Evolutionary conservation across 2,329 filamentous ascomycete species (phyloP).

Genomic region (Mollisiaceae sp.): DNA sequence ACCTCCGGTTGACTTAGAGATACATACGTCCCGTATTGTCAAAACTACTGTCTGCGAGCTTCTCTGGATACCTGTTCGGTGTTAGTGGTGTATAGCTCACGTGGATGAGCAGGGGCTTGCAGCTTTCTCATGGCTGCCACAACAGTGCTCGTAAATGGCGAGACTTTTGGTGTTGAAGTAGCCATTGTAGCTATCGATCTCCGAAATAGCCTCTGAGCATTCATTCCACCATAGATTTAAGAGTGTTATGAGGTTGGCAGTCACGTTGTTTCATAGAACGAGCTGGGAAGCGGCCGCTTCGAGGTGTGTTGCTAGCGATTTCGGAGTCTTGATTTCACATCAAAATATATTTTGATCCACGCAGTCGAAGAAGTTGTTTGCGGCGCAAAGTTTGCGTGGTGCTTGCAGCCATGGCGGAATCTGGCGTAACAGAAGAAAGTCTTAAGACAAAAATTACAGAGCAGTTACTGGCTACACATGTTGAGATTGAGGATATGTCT

Average conservation of each 20-base stretch:
- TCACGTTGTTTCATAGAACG: background rate
- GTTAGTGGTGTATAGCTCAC: slow-evolving; percentile 4
- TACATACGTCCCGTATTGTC: slow-evolving; percentile 84
- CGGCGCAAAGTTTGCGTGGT: background rate
- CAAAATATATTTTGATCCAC: slow-evolving; percentile 14
- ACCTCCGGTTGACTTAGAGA: background rate
- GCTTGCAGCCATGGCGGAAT: slow-evolving; percentile 53
- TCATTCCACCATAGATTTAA: slow-evolving; percentile 30
- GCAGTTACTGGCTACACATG: slow-evolving; percentile 75
- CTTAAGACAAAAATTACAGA: slow-evolving; percentile 72
- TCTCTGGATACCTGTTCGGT: slow-evolving; percentile 78
- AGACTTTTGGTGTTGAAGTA: slow-evolving; percentile 26
- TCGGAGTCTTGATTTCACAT: slow-evolving; percentile 29
- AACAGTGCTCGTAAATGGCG: slow-evolving; percentile 66
- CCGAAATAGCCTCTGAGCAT: slow-evolving; percentile 23
- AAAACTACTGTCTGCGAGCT: slow-evolving; percentile 86
- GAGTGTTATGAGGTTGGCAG: background rate
- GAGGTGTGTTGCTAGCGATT: slow-evolving; percentile 10
- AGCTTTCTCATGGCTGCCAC: slow-evolving; percentile 80
- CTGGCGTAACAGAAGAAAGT: slow-evolving; percentile 73
- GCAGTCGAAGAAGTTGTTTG: slow-evolving; percentile 4
- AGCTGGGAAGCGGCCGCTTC: slow-evolving; percentile 10
- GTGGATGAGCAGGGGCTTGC: slow-evolving; percentile 54
- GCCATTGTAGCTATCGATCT: slow-evolving; percentile 35
- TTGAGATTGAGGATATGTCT: slow-evolving; percentile 90